A percentile compares a stretch with the other conserved stretches of the same genome.
These are phyloP conservation scores for Suillus clintonianus DNA, from an alignment of 768 basidiomycete species.

Conservation along the genomic window DNA sequence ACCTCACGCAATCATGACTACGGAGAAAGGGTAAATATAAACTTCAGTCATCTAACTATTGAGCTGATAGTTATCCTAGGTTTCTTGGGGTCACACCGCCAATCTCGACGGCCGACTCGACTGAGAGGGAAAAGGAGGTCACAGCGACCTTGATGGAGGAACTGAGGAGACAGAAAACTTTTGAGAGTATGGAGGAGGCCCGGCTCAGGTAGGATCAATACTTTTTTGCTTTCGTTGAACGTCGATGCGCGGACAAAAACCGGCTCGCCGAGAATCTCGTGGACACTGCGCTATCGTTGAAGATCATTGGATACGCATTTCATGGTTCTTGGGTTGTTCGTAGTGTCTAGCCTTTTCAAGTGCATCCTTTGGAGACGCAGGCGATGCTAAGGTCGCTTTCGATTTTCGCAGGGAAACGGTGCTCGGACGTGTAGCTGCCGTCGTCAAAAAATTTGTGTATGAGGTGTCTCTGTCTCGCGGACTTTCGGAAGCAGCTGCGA, in stretches of 20 bases:
- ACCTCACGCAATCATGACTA: conserved; percentile 33
- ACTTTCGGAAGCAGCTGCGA: conserved; percentile 85
- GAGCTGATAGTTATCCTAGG: conserved; percentile 37
- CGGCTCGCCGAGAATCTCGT: not conserved
- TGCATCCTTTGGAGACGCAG: conserved; percentile 4
- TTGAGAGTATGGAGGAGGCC: conserved; percentile 88
- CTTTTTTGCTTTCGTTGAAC: conserved; percentile 7
- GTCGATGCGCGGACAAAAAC: not conserved
- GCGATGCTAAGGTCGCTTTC: conserved; percentile 21
- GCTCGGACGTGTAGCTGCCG: conserved; percentile 81
- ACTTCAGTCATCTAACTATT: conserved; percentile 10
- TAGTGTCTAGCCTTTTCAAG: not conserved
- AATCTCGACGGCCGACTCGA: conserved; percentile 77
- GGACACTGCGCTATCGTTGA: not conserved
- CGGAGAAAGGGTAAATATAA: conserved; percentile 41
- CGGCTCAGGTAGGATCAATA: conserved; percentile 67
- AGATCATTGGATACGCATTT: not conserved
- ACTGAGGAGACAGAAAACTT: conserved; percentile 79
- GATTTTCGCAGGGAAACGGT: conserved; percentile 77
- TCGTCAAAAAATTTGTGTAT: conserved; percentile 93
- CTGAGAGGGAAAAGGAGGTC: conserved; percentile 77
- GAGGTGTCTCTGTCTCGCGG: conserved; percentile 77
- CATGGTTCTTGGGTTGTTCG: not conserved
- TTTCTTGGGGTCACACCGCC: conserved; percentile 85
- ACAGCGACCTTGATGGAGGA: conserved; percentile 89